These are phyloP conservation scores for Biscogniauxia mediterranea DNA, from an alignment of 2,329 filamentous ascomycete genomes.

Conservation along the genomic window DNA sequence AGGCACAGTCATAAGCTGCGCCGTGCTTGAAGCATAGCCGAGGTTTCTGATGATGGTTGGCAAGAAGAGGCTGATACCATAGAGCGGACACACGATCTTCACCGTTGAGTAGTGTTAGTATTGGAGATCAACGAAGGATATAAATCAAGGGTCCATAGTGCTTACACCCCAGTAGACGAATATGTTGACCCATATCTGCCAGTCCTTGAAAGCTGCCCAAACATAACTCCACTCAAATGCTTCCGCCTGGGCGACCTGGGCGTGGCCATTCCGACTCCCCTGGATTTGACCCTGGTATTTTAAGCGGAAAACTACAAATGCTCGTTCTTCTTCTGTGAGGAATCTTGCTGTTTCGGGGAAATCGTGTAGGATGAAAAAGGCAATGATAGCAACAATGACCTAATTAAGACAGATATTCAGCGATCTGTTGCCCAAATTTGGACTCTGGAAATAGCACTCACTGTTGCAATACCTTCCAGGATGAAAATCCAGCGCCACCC, in stretches of 20 bases:
- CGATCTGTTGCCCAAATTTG: too few relatives aligned
- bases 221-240: conserved; percentile 75
- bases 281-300: conserved; percentile 61
- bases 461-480: conserved; percentile 67
- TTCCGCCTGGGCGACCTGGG: conserved; percentile 62
- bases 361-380: conserved; percentile 74
- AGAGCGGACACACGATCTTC: conserved; percentile 52
- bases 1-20: conserved; percentile 62
- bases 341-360: conserved; percentile 79
- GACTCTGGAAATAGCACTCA: conserved; percentile 31
- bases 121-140: not conserved
- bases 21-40: conserved; percentile 54
- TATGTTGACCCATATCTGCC: conserved; percentile 68
- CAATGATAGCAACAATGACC: conserved; percentile 58
- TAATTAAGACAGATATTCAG: conserved; percentile 13
- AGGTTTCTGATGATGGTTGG: conserved; percentile 63
- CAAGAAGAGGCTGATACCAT: conserved; percentile 58
- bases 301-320: conserved; percentile 68
- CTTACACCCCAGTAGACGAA: conserved; percentile 64
- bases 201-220: conserved; percentile 70
- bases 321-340: conserved; percentile 67
- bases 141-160: conserved; percentile 23
- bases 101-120: not conserved
- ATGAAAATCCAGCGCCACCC: conserved; percentile 69
- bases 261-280: conserved; percentile 34